phyloP scores from a whole-genome alignment of 176 grass and related monocot species.

The Calamus simplicifolius region DNA sequence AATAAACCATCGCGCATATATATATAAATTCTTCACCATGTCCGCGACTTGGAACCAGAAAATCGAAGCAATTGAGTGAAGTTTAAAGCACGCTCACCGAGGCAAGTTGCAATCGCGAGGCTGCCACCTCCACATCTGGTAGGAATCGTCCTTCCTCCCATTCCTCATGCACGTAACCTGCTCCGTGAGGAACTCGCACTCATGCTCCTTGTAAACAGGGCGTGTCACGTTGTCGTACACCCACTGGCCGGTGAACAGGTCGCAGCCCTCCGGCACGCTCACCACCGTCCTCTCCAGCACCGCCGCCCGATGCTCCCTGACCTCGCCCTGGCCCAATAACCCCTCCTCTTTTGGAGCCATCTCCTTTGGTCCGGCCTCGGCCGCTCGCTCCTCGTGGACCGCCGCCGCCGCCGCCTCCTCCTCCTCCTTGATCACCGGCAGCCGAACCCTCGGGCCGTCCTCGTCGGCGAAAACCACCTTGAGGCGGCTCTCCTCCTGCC shows the following conservation, averaged over 20 bases:
- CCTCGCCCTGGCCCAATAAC: not conserved
- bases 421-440: not conserved
- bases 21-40: no score
- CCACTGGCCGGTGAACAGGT: conserved; percentile 68
- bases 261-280: conserved; percentile 57
- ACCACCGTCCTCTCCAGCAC: conserved; percentile 25
- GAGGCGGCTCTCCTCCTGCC: no score
- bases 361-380: conserved; percentile 28
- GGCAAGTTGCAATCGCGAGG: conserved; percentile 68
- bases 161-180: conserved; percentile 99
- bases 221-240: conserved; percentile 70
- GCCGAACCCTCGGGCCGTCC: no score
- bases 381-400: not conserved
- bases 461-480: no score
- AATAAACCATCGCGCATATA: not conserved
- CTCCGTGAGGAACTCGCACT: conserved; percentile 96
- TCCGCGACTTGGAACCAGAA: no score
- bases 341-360: conserved; percentile 20
- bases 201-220: conserved; percentile 65
- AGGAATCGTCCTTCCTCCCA: conserved; percentile 68
- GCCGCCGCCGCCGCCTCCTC: conserved; percentile 26
- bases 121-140: conserved; percentile 94
- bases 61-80: no score
- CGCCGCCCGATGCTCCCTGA: conserved; percentile 6
- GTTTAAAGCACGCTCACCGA: conserved; percentile 13